Evolutionary conservation across 140 eudicot genomes (phyloP), one percentile per base, ranked within the genome.

Genomic region (Bidens hawaiensis): DNA sequence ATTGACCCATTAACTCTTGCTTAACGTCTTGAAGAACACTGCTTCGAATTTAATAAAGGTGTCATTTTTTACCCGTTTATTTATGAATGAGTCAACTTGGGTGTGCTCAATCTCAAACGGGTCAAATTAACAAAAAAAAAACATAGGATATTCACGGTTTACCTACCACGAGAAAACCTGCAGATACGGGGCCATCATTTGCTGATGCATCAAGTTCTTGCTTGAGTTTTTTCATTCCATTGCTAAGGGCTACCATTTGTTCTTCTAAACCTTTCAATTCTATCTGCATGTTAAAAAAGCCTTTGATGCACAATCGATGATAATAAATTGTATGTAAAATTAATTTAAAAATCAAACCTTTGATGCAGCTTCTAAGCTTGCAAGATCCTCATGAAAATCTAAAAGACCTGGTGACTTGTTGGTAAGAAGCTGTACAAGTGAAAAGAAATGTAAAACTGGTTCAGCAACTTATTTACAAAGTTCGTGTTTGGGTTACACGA

Each of bases 171-270:
- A 59, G 85, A 47, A 90, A 87, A 64, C 69, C 65, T 66, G 85
- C 86, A 45, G 95, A 84, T 63, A 90, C 85, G 55, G 96, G 91
- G 48, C 94, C 97, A 82, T 90, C 97, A 40, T 71, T 84, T 69
- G 72, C 94, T 1, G 94, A 90, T 26, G 96, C 94, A 67, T 45
- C 70, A 65, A 87, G 56, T 69, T 90, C 97, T 63, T 73, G 79
- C 73, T 87, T 90, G 27, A 84, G 88, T 67, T 82, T 87, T 57
- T 82, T 83, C 43, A 90, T 48, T 47, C 96, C 97, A 56, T 69
- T 82, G 66, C 53, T 76, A 56, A 90, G 76, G 26, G 89, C 74
- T 79, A 78, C 94, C 97, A 90, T 90, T 78, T 90, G 95, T 79
- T 90, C 95, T 58, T 95, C 94, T 70, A 90, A 73, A 5, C 76